A percentile compares a stretch with the other conserved stretches of the same genome.
These are phyloP conservation scores for Solanum tarapatanum DNA, from an alignment of 257 asterid species.

Conservation along the genomic window DNA sequence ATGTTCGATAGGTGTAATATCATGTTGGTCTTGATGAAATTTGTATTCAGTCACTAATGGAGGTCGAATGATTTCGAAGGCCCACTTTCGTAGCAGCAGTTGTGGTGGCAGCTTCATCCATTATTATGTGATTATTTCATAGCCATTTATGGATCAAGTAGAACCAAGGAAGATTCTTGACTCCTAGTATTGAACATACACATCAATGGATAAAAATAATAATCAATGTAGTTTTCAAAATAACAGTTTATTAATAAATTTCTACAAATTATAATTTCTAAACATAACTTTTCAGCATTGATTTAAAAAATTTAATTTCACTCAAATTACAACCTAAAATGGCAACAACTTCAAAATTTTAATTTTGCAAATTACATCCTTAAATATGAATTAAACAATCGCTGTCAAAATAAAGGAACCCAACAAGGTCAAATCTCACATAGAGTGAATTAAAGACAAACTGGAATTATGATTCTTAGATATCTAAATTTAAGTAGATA, in stretches of 20 bases:
- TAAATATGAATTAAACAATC: too few relatives aligned
- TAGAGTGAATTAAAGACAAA: background rate
- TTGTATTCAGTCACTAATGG: background rate
- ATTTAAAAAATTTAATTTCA: background rate
- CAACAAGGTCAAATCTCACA: background rate
- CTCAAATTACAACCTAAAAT: background rate
- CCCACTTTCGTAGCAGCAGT: background rate
- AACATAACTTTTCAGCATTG: too few relatives aligned
- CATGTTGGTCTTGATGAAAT: background rate
- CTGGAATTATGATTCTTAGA: too few relatives aligned
- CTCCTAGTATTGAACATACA: background rate
- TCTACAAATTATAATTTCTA: background rate
- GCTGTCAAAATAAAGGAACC: background rate
- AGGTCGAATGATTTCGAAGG: background rate
- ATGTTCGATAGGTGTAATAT: fast-evolving
- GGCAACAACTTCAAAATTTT: background rate
- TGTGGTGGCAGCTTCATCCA: background rate
- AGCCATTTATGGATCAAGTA: background rate
- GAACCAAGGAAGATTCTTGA: background rate
- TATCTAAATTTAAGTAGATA: background rate
- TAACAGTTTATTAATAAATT: too few relatives aligned
- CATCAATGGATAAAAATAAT: background rate
- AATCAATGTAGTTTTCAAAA: too few relatives aligned
- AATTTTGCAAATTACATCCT: background rate
- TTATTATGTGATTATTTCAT: background rate